phyloP scores from a whole-genome alignment of 2,329 filamentous ascomycete genomes.

The Xylariaceae sp. region DNA sequence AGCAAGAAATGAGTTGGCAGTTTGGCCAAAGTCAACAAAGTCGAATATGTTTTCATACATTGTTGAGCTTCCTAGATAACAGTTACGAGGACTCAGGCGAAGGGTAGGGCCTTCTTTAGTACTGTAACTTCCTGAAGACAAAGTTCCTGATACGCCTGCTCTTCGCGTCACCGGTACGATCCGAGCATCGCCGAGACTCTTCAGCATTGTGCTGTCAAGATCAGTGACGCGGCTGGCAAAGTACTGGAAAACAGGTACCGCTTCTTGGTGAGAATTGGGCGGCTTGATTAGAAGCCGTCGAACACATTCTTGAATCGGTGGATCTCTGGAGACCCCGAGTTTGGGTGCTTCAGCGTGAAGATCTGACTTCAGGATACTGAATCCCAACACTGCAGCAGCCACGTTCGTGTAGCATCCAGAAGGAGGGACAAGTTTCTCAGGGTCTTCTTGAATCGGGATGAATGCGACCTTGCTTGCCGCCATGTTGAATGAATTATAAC shows the following conservation, averaged over 20 bases:
- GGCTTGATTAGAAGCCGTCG: constrained; percentile 66
- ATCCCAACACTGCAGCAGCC: constrained; percentile 70
- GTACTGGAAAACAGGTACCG: constrained; percentile 73
- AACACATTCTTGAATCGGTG: constrained; percentile 71
- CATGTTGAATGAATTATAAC: constrained; percentile 63
- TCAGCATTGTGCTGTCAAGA: constrained; percentile 56
- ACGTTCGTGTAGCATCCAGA: constrained; percentile 78
- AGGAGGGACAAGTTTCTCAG: constrained; percentile 62
- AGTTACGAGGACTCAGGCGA: constrained; percentile 63
- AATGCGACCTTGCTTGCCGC: constrained; percentile 52
- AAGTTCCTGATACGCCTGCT: constrained; percentile 25
- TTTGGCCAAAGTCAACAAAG: constrained; percentile 86
- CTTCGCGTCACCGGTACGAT: constrained; percentile 64
- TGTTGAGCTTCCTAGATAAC: constrained; percentile 69
- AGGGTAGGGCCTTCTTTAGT: constrained; percentile 40
- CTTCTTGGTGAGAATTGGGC: constrained; percentile 61
- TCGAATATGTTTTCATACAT: constrained; percentile 88
- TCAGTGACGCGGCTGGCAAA: constrained; percentile 73
- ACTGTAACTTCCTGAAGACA: constrained; percentile 28
- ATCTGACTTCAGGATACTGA: constrained; percentile 68
- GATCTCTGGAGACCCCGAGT: constrained; percentile 80
- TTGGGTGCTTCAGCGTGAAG: constrained; percentile 74
- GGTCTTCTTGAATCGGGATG: constrained; percentile 67
- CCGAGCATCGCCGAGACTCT: constrained; percentile 55
- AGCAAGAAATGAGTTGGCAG: constrained; percentile 83